Evolutionary conservation across 768 basidiomycete genomes (phyloP).

Genomic region (Leucosporidium yakuticum): DNA sequence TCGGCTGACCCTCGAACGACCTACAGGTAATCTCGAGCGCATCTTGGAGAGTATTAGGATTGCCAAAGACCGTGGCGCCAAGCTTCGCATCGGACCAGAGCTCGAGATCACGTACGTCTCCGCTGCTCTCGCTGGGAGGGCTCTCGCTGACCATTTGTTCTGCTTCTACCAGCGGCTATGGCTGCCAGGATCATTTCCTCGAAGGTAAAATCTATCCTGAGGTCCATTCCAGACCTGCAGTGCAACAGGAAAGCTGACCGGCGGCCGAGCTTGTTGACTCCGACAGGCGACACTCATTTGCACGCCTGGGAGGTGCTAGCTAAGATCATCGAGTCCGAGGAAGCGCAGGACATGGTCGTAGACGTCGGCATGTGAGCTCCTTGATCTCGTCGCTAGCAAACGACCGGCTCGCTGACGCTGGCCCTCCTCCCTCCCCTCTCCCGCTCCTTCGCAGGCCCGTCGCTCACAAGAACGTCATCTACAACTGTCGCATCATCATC

Average conservation of each 20-base stretch:
- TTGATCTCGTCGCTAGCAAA: neutral
- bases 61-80: conserved; percentile 82
- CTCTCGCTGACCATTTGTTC: neutral
- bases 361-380: conserved; percentile 85
- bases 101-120: conserved; percentile 78
- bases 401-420: neutral
- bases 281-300: conserved; percentile 80
- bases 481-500: conserved; percentile 90
- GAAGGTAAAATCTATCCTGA: conserved; percentile 58
- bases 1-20: neutral
- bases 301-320: conserved; percentile 98
- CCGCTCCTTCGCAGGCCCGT: conserved; percentile 67
- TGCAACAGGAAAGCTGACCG: too few species aligned
- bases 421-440: neutral
- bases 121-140: neutral
- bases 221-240: neutral
- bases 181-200: conserved; percentile 93
- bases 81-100: conserved; percentile 89
- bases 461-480: conserved; percentile 94
- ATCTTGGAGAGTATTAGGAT: conserved; percentile 80
- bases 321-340: conserved; percentile 76
- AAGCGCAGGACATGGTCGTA: conserved; percentile 77
- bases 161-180: conserved; percentile 66
- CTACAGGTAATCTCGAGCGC: conserved; percentile 78
- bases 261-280: too few species aligned